Conservation (phyloP, 2,329 filamentous ascomycete species). For the Colletotrichum caudatum region DNA sequence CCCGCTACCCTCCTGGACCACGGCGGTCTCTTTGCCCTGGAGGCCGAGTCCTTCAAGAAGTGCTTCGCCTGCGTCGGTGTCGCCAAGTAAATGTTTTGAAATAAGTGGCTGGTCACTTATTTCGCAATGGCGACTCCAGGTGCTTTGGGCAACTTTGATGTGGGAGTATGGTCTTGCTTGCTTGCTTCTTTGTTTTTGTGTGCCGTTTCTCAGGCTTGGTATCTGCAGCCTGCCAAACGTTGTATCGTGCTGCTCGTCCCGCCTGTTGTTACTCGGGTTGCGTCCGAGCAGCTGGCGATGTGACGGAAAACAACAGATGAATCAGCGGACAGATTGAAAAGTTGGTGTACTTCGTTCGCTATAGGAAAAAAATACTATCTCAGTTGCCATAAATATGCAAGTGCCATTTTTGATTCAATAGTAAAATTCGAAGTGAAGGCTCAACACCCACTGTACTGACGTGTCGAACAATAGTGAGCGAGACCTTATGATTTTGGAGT, state of each 20-base stretch:
- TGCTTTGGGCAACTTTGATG: conserved; percentile 9
- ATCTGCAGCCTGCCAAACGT: conserved; percentile 8
- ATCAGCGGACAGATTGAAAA: conserved; percentile 27
- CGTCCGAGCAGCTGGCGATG: conserved; percentile 5
- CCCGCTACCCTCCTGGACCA: conserved; percentile 53
- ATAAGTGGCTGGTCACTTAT: conserved; percentile 32
- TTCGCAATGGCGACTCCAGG: not conserved
- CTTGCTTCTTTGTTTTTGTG: conserved; percentile 3
- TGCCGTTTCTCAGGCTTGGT: not conserved
- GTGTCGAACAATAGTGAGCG: rapidly evolving
- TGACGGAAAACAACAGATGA: conserved; percentile 29
- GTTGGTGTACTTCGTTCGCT: conserved; percentile 2
- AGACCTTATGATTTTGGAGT: not conserved
- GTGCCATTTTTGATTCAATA: not conserved
- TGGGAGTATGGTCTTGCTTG: not conserved
- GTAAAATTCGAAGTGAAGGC: not conserved
- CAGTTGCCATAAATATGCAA: conserved; percentile 2
- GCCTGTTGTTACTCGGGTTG: not conserved
- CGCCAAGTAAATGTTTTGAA: conserved; percentile 41
- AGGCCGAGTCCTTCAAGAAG: conserved; percentile 53
- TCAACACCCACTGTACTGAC: not conserved
- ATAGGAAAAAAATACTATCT: conserved; percentile 21
- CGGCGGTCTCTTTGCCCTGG: conserved; percentile 53
- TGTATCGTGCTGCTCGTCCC: conserved; percentile 16
- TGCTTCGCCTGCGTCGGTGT: conserved; percentile 50